Conservation (phyloP, 305 asterid species). For the Fraxinus sp. region DNA sequence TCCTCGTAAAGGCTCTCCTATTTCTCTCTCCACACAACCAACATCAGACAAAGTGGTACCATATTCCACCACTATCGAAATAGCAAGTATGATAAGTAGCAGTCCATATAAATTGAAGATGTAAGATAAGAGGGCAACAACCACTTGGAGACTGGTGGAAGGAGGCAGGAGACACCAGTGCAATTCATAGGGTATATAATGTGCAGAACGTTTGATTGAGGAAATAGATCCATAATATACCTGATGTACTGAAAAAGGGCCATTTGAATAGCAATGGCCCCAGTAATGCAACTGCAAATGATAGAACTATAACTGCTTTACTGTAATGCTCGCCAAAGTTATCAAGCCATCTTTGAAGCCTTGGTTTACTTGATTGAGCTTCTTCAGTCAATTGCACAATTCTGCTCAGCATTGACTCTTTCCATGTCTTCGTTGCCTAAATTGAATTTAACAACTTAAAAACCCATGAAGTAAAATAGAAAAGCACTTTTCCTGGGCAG, state of each 20-base stretch:
- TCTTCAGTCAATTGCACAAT: constrained; percentile 95
- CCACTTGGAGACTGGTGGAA: not conserved
- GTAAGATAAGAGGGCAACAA: not conserved
- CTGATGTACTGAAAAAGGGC: constrained; percentile 90
- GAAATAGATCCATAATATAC: constrained; percentile 35
- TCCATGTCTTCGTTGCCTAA: constrained; percentile 94
- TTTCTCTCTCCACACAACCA: not conserved
- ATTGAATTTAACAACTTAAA: constrained; percentile 27
- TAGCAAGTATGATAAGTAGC: not conserved
- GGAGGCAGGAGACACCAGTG: not conserved
- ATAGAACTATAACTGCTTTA: constrained; percentile 72
- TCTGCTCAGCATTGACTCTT: constrained; percentile 86
- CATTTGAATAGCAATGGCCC: constrained; percentile 94
- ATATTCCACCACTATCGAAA: not conserved
- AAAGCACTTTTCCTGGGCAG: not conserved
- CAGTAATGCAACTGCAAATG: constrained; percentile 70
- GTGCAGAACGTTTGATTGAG: not conserved
- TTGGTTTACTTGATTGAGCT: constrained; percentile 96
- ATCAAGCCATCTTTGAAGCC: constrained; percentile 97
- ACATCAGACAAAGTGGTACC: not conserved
- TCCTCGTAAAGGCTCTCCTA: not conserved
- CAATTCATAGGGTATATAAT: not conserved
- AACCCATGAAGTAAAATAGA: constrained; percentile 14
- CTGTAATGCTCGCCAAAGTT: constrained; percentile 93
- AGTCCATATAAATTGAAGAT: not conserved